Evolutionary conservation across 2,329 filamentous ascomycete species (phyloP).

Genomic region (Penicillium glabrum): DNA sequence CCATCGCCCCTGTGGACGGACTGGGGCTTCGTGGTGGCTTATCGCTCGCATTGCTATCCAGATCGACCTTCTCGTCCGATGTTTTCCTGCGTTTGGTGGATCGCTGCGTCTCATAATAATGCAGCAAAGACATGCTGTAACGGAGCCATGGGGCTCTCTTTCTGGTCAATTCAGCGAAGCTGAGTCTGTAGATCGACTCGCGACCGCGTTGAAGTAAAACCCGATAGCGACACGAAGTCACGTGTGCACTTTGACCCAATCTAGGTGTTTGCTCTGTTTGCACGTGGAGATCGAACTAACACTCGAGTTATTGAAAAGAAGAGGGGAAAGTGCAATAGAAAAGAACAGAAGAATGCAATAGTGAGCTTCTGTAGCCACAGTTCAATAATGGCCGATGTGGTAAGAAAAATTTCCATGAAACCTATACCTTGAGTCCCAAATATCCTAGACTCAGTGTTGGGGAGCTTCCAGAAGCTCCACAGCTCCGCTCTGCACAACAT

Average conservation of each 20-base stretch:
- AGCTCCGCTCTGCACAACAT: slow-evolving; percentile 15
- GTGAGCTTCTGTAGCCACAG: neutral
- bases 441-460: neutral
- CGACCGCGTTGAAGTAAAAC: slow-evolving; percentile 11
- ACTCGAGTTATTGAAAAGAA: neutral
- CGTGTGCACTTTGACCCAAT: slow-evolving; percentile 20
- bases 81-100: slow-evolving; percentile 33
- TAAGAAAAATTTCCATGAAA: slow-evolving; percentile 10
- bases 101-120: slow-evolving; percentile 37
- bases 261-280: slow-evolving; percentile 25
- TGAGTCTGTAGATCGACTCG: neutral
- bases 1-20: slow-evolving; percentile 39
- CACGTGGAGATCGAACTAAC: neutral
- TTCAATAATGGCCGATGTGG: slow-evolving; percentile 16
- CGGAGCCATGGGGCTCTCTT: slow-evolving; percentile 6
- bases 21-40: slow-evolving; percentile 16
- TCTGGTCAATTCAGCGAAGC: neutral
- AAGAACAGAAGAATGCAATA: neutral
- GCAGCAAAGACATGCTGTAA: slow-evolving; percentile 34
- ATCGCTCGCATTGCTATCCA: slow-evolving; percentile 2
- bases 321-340: neutral
- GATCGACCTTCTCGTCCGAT: slow-evolving; percentile 10
- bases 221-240: slow-evolving; percentile 31
- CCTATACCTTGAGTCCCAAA: neutral
- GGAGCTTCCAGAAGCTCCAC: slow-evolving; percentile 15